These are phyloP conservation scores for Talaromyces sp. DNA, from an alignment of 2,329 filamentous ascomycete genomes.

Conservation along the genomic window DNA sequence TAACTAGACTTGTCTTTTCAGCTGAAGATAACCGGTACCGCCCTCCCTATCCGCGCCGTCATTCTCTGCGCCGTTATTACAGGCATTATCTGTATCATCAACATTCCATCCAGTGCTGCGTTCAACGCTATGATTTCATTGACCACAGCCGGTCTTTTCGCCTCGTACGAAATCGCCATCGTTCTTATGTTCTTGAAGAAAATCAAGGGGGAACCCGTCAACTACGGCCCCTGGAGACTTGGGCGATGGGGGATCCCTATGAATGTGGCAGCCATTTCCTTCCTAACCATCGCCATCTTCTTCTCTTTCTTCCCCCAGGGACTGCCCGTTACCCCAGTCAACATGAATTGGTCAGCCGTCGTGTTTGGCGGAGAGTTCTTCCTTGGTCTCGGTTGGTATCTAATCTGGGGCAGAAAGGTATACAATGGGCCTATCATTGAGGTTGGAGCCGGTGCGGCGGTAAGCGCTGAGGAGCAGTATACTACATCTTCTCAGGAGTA, in stretches of 20 bases:
- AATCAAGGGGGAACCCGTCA: slow-evolving; percentile 22
- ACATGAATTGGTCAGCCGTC: too few relatives aligned
- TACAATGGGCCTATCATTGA: too few relatives aligned
- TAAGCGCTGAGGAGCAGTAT: too few relatives aligned
- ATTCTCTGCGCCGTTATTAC: background rate
- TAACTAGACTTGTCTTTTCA: too few relatives aligned
- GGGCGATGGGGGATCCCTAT: slow-evolving; percentile 6
- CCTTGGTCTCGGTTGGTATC: too few relatives aligned
- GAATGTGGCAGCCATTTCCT: slow-evolving; percentile 6
- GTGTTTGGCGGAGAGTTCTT: too few relatives aligned
- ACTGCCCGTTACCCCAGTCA: slow-evolving; percentile 1
- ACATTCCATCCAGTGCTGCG: slow-evolving; percentile 32
- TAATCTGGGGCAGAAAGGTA: too few relatives aligned
- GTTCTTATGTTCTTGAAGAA: slow-evolving; percentile 29
- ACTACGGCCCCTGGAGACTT: slow-evolving; percentile 18
- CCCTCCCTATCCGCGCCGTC: slow-evolving; percentile 28
- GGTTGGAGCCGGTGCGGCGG: too few relatives aligned
- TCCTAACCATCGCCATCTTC: slow-evolving; percentile 5
- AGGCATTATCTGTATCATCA: slow-evolving; percentile 26
- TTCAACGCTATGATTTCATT: slow-evolving; percentile 35
- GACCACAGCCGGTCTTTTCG: slow-evolving; percentile 31
- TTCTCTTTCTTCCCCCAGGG: slow-evolving; percentile 6
- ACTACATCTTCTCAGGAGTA: too few relatives aligned
- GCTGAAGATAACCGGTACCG: slow-evolving; percentile 24
- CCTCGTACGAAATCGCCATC: slow-evolving; percentile 31